Evolutionary conservation across 148 eudicot species (phyloP).

Genomic region (Cornus controversa): DNA sequence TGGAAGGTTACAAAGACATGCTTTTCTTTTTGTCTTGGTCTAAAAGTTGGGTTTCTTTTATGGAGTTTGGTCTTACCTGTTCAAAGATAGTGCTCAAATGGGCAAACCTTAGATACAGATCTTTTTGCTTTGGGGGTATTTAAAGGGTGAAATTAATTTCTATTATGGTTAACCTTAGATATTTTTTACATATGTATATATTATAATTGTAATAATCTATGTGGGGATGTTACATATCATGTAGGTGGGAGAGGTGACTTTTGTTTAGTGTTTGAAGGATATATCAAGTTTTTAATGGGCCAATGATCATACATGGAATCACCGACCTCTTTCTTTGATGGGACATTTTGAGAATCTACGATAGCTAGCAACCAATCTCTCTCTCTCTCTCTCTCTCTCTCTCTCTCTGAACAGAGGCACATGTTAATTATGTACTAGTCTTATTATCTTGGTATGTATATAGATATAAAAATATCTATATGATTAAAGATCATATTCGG

Average conservation of each 20-base stretch:
- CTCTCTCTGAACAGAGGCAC: not conserved
- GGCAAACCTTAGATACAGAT: not conserved
- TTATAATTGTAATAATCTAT: not conserved
- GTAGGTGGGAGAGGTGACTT: conserved; percentile 2
- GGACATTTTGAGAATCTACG: conserved; percentile 18
- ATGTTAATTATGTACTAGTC: not conserved
- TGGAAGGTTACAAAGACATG: not conserved
- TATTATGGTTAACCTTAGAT: too few relatives aligned
- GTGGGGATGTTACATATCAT: not conserved
- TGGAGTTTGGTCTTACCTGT: conserved; percentile 11
- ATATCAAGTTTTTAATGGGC: conserved; percentile 14
- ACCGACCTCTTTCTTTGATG: conserved; percentile 18
- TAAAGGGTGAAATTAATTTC: not conserved
- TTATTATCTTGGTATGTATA: not conserved
- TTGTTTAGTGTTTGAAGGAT: conserved; percentile 11
- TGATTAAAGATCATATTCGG: too few relatives aligned
- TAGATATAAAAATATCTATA: not conserved
- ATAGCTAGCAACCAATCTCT: not conserved
- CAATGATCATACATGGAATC: conserved; percentile 12
- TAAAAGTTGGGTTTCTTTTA: conserved; percentile 3
- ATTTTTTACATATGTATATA: too few relatives aligned
- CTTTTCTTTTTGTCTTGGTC: conserved; percentile 10
- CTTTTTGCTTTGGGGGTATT: not conserved
- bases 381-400: conserved; percentile 1
- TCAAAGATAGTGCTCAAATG: not conserved